Evolutionary conservation across 179 eudicot species (phyloP).

Genomic region (Actinidia arguta): DNA sequence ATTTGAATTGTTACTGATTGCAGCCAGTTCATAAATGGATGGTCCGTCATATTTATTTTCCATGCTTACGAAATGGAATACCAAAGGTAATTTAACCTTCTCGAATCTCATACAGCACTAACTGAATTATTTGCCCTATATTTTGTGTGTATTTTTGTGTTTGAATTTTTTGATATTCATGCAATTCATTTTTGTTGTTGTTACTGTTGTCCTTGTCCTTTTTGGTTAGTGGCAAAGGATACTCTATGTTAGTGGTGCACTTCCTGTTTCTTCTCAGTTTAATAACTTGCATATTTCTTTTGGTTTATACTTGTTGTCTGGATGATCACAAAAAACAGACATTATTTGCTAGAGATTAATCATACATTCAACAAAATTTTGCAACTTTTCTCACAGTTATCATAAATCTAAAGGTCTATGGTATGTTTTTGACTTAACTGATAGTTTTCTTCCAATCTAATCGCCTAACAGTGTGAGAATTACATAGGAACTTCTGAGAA

Average conservation of each 20-base stretch:
- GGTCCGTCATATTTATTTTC: conserved; percentile 95
- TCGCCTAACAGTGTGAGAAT: not conserved
- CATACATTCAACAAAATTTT: not conserved
- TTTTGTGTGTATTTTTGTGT: not conserved
- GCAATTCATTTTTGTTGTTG: not conserved
- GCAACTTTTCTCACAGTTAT: not conserved
- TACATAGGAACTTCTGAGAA: not conserved
- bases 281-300: not conserved
- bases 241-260: not conserved
- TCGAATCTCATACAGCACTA: not conserved
- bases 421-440: not conserved
- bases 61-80: conserved; percentile 85
- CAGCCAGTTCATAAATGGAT: conserved; percentile 99
- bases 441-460: not conserved
- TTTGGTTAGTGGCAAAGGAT: not conserved
- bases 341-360: not conserved
- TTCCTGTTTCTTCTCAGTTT: not conserved
- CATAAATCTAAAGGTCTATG: not conserved
- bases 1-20: conserved; percentile 3
- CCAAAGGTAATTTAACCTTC: conserved; percentile 72
- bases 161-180: not conserved
- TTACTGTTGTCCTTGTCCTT: not conserved
- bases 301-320: not conserved
- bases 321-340: not conserved
- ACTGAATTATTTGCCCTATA: not conserved